Evolutionary conservation across 1,284 basidiomycete genomes (phyloP).

Genomic region (Meripilus lineatus): DNA sequence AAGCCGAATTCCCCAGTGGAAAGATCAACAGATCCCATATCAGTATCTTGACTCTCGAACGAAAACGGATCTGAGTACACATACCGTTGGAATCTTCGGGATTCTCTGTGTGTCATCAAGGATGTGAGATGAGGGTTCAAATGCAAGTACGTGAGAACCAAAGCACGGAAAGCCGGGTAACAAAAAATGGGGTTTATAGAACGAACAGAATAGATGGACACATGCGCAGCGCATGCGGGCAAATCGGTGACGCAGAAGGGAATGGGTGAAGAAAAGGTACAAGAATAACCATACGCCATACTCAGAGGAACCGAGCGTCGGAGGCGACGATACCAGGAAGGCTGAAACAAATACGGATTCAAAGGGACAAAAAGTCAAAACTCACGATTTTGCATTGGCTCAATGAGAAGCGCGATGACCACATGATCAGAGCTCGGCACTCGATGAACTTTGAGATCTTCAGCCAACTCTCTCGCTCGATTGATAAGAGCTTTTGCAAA

Average conservation of each 20-base stretch:
- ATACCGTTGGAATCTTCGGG: conserved; percentile 60
- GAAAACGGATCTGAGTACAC: conserved; percentile 7
- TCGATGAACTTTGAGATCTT: conserved; percentile 80
- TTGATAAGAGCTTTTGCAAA: conserved; percentile 76
- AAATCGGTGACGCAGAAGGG: too few species aligned
- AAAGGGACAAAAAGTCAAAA: too few species aligned
- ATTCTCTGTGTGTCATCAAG: conserved; percentile 45
- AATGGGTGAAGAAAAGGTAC: background rate
- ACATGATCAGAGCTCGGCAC: conserved; percentile 78
- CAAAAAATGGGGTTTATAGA: background rate
- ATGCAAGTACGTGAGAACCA: conserved; percentile 12
- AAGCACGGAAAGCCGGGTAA: background rate
- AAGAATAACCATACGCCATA: background rate
- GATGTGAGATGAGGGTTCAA: background rate
- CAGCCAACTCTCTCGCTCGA: conserved; percentile 78
- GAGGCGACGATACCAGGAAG: too few species aligned
- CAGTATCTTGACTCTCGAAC: too few species aligned
- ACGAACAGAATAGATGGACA: too few species aligned
- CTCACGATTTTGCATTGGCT: conserved; percentile 79
- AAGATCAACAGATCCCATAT: too few species aligned
- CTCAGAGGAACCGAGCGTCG: background rate
- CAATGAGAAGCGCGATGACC: conserved; percentile 70
- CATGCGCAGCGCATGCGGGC: too few species aligned
- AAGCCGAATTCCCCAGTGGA: too few species aligned
- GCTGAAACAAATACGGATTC: too few species aligned